Evolutionary conservation across 805 yeast genomes (phyloP), one percentile per base, ranked within the genome.

Genomic region (Cyberlindnera nakhonratchasimensis): DNA sequence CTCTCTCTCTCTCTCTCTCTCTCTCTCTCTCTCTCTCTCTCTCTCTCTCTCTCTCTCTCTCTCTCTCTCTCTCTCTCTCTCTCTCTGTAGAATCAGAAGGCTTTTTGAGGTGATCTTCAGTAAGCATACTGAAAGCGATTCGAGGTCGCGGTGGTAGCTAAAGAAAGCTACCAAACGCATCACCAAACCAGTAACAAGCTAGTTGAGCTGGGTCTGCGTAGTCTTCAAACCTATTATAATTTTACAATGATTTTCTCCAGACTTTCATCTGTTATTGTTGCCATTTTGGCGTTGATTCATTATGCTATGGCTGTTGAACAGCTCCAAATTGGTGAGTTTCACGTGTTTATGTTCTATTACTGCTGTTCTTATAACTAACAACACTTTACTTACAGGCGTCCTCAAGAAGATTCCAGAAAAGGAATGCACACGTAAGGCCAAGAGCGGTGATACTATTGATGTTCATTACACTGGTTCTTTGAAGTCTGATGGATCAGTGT

Each of bases 381-480:
- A 6, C 16, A 21, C 29, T 29, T 23, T 14, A 13, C 34, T 23
- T 14, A 13, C 11, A 42, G 81, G 77, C 10, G 63, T 78, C 39
- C 61, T 74, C 21, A 67, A 75, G 38, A 70, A 71, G 47, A 68
- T 77, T 18, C 70, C 79, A 2, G 69, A 58, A 12, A 70, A 60
- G 11, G 71, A 74, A 35, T 88, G 96, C 64, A 54, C 60, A 16
- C 65, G 74, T 38, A 75, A 71, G 56, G 74, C 95, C 18, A 57
- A 69, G 43, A 62, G 66, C 22, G 95, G 95, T 12, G 96, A 89
- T 60, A 48, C 52, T 2, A 77, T 89, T 21, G 63, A 74, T 16
- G 91, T 89, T 33, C 96, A 90, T 63, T 89, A 89, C 67, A 75
- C 78, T 22, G 97, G 96, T 10, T 65, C 61, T 26, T 69, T 89